These are phyloP conservation scores for Talaromyces trachyspermus DNA, from an alignment of 495 filamentous ascomycete genomes.

Conservation along the genomic window DNA sequence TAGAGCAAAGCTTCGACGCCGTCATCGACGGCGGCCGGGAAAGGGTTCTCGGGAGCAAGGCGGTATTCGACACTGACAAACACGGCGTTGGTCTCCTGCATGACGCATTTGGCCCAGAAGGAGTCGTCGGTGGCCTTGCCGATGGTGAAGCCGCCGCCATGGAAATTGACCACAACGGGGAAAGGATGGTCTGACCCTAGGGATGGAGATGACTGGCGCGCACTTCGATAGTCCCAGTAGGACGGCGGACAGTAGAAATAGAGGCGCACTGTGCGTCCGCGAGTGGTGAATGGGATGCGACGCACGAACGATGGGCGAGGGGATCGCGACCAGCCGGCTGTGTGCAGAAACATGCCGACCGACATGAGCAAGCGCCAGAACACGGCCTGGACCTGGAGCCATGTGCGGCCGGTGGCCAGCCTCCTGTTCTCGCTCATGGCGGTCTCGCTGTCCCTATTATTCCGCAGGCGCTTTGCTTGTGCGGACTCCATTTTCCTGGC, in stretches of 20 bases:
- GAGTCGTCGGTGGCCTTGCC: slow-evolving; percentile 64
- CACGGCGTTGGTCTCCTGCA: slow-evolving; percentile 54
- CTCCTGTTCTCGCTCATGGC: too few species aligned
- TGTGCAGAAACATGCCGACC: slow-evolving; percentile 73
- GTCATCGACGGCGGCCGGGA: slow-evolving; percentile 71
- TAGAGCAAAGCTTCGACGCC: slow-evolving; percentile 63
- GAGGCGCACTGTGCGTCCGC: slow-evolving; percentile 50
- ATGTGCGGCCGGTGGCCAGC: slow-evolving; percentile 27
- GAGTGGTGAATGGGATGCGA: slow-evolving; percentile 48
- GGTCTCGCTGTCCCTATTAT: too few species aligned
- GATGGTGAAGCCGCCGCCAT: slow-evolving; percentile 74
- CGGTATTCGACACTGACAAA: slow-evolving; percentile 68
- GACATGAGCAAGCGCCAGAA: slow-evolving; percentile 75
- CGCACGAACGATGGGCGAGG: slow-evolving; percentile 60
- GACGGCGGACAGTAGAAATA: slow-evolving; percentile 73
- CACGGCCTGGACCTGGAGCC: slow-evolving; percentile 62
- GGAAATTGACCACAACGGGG: slow-evolving; percentile 65
- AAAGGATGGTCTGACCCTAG: slow-evolving; percentile 14
- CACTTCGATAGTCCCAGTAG: slow-evolving; percentile 34
- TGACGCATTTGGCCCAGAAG: slow-evolving; percentile 53
- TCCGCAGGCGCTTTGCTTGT: too few species aligned
- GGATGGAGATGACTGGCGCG: neutral
- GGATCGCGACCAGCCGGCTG: slow-evolving; percentile 54
- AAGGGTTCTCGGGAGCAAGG: slow-evolving; percentile 69
- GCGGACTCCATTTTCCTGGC: too few species aligned